A percentile compares a stretch with the other conserved stretches of the same genome.
Conservation (phyloP, 1,284 basidiomycete species). For the Sanghuangporus baumii region DNA sequence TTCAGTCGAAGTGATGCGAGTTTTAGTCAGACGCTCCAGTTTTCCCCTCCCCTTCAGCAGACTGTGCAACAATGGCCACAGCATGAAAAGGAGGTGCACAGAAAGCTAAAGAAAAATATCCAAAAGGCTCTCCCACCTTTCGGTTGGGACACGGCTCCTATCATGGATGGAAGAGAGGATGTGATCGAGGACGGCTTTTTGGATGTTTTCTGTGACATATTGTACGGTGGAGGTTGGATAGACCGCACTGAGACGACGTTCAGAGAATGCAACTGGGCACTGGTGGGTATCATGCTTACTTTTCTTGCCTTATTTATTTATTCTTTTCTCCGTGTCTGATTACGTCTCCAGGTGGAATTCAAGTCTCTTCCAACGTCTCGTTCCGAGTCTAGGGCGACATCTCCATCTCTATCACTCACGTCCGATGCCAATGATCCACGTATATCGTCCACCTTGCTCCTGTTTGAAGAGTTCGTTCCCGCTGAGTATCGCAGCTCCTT, state of each 20-base stretch:
- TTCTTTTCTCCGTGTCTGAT: background rate
- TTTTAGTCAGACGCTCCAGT: conserved; percentile 74
- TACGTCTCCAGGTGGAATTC: conserved; percentile 64
- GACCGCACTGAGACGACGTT: conserved; percentile 71
- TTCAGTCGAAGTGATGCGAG: conserved; percentile 74
- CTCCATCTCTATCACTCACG: conserved; percentile 3
- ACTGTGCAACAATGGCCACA: conserved; percentile 68
- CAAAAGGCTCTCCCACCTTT: conserved; percentile 77
- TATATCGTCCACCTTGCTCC: conserved; percentile 53
- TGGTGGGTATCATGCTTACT: conserved; percentile 48
- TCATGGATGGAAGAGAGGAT: conserved; percentile 59
- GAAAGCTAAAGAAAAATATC: conserved; percentile 70
- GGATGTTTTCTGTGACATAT: conserved; percentile 81
- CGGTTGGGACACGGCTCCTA: conserved; percentile 80
- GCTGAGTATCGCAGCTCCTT: conserved; percentile 79
- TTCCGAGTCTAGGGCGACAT: background rate
- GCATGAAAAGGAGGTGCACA: conserved; percentile 64
- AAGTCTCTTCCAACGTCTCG: conserved; percentile 51
- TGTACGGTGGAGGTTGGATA: conserved; percentile 81
- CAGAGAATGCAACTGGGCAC: conserved; percentile 85
- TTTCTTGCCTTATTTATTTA: background rate
- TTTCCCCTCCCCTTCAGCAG: conserved; percentile 62
- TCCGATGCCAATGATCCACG: conserved; percentile 40
- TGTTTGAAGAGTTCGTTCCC: conserved; percentile 88
- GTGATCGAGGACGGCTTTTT: conserved; percentile 83